Evolutionary conservation across 352 stramenopile species (phyloP), one percentile per base, ranked within the genome.

Genomic region (Pythium utonaiense): DNA sequence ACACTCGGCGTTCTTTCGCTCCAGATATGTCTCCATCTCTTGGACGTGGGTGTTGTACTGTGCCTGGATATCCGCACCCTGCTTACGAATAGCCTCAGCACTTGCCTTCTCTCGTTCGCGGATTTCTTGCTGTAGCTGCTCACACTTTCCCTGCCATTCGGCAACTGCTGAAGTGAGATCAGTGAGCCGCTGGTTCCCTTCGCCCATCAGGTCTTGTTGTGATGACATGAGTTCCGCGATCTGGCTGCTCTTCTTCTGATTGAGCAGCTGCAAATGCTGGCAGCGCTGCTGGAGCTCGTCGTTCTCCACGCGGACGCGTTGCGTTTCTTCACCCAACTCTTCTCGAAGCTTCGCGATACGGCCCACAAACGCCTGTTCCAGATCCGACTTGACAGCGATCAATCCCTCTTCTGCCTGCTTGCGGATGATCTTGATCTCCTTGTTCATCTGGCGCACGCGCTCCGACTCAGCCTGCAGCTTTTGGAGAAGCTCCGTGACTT

Each of bases 11-110:
- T 64, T 80, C 49, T 79, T 67, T 21, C 80, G 57, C 19, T 70
- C 57, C 44, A 70, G 17, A 25, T 62, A 66, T 17, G 50, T 45
- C 22, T 70, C 57, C 52, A 70, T 66, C 17, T 70, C 67, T 56
- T 86, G 67, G 1, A 88, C 78, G 56, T 89, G 77, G 5, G 62
- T 50, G 10, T 73, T 86, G 55, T 86, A 87, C 60, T 89, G 75
- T 7, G 42, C 64, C 51, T 91, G 78, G 25, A 85, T 84, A 30
- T 83, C 73, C 21, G 53, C 66, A 55, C 66, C 64, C 41, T 89
- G 82, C 8, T 63, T 60, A 42, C 75, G 75, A 28, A 91, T 53
- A 3, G 69, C 68, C 63, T 88, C 76, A 12, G 71, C 57, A 40
- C 82, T 69, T 21, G 66, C 48, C 30, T 71, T 57, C 25, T 88